Percentiles rank a stretch among this genome's conserved stretches.
phyloP scores from a whole-genome alignment of 1,284 basidiomycete species.

The Xerocomus nothofagi region DNA sequence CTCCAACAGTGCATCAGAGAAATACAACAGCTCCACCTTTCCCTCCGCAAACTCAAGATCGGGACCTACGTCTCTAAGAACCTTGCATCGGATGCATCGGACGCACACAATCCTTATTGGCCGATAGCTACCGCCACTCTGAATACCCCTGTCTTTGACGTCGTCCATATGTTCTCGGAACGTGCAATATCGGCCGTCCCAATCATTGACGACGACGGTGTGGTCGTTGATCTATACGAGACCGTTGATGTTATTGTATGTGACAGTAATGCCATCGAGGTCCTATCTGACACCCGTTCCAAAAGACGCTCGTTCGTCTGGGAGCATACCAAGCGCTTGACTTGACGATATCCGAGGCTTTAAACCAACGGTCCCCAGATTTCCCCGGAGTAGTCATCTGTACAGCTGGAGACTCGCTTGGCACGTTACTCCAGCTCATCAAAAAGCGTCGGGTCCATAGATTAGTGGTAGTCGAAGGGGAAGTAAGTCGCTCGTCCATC shows the following conservation, averaged over 20 bases:
- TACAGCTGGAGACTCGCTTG: slow-evolving; percentile 91
- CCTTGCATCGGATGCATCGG: slow-evolving; percentile 40
- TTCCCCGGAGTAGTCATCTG: slow-evolving; percentile 97
- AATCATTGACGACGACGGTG: slow-evolving; percentile 90
- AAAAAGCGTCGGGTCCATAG: slow-evolving; percentile 94
- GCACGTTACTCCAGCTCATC: slow-evolving; percentile 88
- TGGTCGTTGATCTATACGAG: slow-evolving; percentile 97
- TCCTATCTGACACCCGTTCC: slow-evolving; percentile 10
- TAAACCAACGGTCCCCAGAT: slow-evolving; percentile 88
- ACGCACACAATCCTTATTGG: slow-evolving; percentile 70
- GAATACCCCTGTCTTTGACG: slow-evolving; percentile 93
- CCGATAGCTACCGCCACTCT: slow-evolving; percentile 93
- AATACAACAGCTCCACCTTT: slow-evolving; percentile 72
- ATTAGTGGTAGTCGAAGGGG: slow-evolving; percentile 88
- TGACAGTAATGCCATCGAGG: slow-evolving; percentile 20
- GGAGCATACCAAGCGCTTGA: slow-evolving; percentile 95
- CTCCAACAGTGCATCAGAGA: slow-evolving; percentile 64
- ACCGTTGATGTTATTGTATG: slow-evolving; percentile 98
- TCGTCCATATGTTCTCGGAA: slow-evolving; percentile 98
- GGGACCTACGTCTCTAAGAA: slow-evolving; percentile 83
- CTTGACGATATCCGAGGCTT: slow-evolving; percentile 91
- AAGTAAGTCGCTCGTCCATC: slow-evolving; percentile 45
- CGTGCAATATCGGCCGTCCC: slow-evolving; percentile 96
- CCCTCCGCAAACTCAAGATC: slow-evolving; percentile 86
- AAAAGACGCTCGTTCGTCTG: slow-evolving; percentile 90